These are phyloP conservation scores for Coemansia sp. DNA, from an alignment of 192 early-diverging fungal species.

Conservation along the genomic window DNA sequence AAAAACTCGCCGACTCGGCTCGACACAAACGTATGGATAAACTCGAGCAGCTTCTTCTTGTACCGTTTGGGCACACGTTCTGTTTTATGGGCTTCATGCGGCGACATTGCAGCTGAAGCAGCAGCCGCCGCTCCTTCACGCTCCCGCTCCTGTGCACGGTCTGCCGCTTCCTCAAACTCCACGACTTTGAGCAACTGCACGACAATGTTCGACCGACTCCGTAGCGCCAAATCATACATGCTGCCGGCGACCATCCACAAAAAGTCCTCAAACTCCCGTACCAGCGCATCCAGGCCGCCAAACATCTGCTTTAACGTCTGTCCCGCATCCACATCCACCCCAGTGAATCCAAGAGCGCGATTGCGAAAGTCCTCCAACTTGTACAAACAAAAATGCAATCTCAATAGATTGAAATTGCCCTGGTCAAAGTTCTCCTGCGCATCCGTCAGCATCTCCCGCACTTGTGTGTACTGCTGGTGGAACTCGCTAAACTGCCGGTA, in stretches of 20 bases:
- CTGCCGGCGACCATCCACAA: constrained; percentile 81
- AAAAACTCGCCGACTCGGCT: constrained; percentile 56
- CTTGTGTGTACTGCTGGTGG: constrained; percentile 72
- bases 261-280: constrained; percentile 80
- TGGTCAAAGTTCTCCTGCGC: constrained; percentile 54
- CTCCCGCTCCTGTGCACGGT: constrained; percentile 54
- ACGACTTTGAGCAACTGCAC: constrained; percentile 92
- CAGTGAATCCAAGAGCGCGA: constrained; percentile 75
- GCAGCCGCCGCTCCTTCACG: constrained; percentile 13
- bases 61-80: constrained; percentile 44
- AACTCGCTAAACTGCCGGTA: constrained; percentile 86
- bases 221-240: constrained; percentile 75
- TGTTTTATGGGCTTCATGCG: neutral
- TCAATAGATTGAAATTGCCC: constrained; percentile 66
- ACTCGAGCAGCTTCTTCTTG: constrained; percentile 46
- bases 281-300: constrained; percentile 72
- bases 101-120: constrained; percentile 4
- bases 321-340: constrained; percentile 69
- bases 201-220: constrained; percentile 66
- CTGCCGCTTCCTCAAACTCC: constrained; percentile 87
- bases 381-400: constrained; percentile 85
- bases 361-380: constrained; percentile 86
- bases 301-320: constrained; percentile 88
- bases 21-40: constrained; percentile 35
- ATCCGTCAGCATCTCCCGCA: constrained; percentile 66